A percentile compares a stretch with the other conserved stretches of the same genome.
Evolutionary conservation across 2,329 filamentous ascomycete species (phyloP).

Genomic region (Aspergillus pseudonomiae): DNA sequence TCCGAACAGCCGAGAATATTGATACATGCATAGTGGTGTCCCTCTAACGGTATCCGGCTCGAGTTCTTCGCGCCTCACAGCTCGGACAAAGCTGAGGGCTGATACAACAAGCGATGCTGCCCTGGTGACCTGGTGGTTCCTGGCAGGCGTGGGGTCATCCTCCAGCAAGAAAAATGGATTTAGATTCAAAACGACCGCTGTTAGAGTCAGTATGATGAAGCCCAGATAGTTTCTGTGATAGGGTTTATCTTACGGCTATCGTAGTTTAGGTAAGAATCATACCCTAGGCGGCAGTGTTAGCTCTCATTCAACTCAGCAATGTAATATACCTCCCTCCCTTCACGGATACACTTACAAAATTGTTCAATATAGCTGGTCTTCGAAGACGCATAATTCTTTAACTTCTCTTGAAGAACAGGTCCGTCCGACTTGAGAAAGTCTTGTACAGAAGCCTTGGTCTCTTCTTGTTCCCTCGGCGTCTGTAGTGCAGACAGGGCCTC

Average conservation of each 20-base stretch:
- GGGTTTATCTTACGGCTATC: slow-evolving; percentile 68
- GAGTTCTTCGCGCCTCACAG: slow-evolving; percentile 88
- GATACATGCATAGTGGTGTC: slow-evolving; percentile 93
- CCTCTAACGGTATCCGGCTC: slow-evolving; percentile 84
- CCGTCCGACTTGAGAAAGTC: slow-evolving; percentile 84
- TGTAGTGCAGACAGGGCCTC: slow-evolving; percentile 80
- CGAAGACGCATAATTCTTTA: slow-evolving; percentile 86
- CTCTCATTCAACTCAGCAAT: too few species aligned
- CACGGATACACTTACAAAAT: slow-evolving; percentile 72
- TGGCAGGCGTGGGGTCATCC: slow-evolving; percentile 93
- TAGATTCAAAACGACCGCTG: slow-evolving; percentile 86
- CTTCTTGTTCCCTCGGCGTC: slow-evolving; percentile 75
- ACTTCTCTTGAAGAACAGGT: slow-evolving; percentile 79
- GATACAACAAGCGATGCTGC: slow-evolving; percentile 91
- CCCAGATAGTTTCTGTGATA: neutral
- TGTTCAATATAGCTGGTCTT: slow-evolving; percentile 98
- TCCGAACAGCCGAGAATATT: slow-evolving; percentile 93
- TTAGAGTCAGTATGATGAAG: slow-evolving; percentile 16
- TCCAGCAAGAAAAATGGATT: slow-evolving; percentile 98
- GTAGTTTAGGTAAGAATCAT: slow-evolving; percentile 97
- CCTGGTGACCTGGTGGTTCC: slow-evolving; percentile 94
- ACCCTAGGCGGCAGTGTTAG: slow-evolving; percentile 65
- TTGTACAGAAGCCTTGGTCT: slow-evolving; percentile 76
- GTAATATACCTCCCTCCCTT: neutral
- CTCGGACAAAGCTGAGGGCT: slow-evolving; percentile 86